Conservation (phyloP, 106 monocot species). For the Cymbidium sinense region DNA sequence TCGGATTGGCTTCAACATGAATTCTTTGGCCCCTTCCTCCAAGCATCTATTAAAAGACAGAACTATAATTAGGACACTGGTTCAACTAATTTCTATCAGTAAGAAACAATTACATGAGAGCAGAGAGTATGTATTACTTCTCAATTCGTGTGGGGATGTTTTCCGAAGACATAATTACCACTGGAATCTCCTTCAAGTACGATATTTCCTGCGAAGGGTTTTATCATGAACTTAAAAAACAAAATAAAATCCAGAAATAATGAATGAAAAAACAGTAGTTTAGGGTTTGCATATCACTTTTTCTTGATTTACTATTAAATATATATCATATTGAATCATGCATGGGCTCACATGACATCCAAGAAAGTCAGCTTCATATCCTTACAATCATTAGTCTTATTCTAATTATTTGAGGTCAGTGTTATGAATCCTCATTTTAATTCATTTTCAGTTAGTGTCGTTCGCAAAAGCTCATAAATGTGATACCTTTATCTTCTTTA, state of each 20-base stretch:
- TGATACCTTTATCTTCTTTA: slow-evolving; percentile 27
- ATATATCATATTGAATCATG: no score
- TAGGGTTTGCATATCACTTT: no score
- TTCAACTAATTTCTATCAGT: background rate
- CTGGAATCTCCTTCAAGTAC: slow-evolving; percentile 73
- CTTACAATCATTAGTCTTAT: no score
- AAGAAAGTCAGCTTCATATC: background rate
- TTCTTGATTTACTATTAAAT: no score
- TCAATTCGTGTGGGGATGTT: slow-evolving; percentile 70
- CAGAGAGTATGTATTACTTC: slow-evolving; percentile 29
- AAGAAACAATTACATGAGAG: background rate
- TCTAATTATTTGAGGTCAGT: no score
- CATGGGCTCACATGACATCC: background rate
- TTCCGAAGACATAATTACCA: slow-evolving; percentile 93
- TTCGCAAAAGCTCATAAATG: background rate
- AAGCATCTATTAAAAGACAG: slow-evolving; percentile 10
- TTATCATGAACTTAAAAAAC: background rate
- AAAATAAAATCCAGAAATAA: background rate
- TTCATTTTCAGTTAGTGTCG: no score
- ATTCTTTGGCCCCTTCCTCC: slow-evolving; percentile 18
- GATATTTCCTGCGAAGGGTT: slow-evolving; percentile 45
- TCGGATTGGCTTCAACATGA: slow-evolving; percentile 18
- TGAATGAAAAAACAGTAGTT: background rate
- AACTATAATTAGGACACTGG: no score
- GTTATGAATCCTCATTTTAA: no score